phyloP scores from a whole-genome alignment of 73 alveolate genomes.

The Symbiodinium pilosum region DNA sequence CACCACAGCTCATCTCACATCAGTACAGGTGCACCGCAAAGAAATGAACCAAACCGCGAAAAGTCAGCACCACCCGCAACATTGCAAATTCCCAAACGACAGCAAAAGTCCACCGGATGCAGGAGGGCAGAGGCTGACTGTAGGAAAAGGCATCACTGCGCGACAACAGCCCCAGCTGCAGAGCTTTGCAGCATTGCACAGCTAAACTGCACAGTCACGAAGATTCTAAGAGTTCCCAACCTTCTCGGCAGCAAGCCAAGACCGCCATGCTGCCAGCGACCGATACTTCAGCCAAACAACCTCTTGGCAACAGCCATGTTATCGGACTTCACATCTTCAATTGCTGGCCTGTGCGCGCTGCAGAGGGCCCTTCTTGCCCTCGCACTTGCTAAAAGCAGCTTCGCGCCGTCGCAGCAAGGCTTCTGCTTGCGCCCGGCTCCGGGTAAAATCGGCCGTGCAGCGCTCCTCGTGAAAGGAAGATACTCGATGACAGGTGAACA shows the following conservation, averaged over 20 bases:
- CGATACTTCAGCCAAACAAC: conserved; percentile 46
- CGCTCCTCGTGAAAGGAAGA: background rate
- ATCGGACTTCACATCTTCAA: background rate
- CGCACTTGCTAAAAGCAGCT: conserved; percentile 21
- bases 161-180: too few species aligned
- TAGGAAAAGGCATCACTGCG: too few species aligned
- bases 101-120: too few species aligned
- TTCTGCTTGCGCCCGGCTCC: conserved; percentile 34
- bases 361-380: conserved; percentile 64
- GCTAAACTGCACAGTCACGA: background rate
- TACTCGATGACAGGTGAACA: background rate
- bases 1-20: too few species aligned
- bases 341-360: conserved; percentile 39
- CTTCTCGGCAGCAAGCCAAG: conserved; percentile 77
- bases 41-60: too few species aligned
- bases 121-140: too few species aligned
- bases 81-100: too few species aligned
- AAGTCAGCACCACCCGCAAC: too few species aligned
- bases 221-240: too few species aligned
- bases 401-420: conserved; percentile 22
- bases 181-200: too few species aligned
- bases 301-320: background rate
- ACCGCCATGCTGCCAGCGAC: conserved; percentile 59
- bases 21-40: too few species aligned
- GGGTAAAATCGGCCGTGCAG: background rate